Base-by-base conservation (phyloP, 345 rosid species). In the Aquilaria sinensis region DNA sequence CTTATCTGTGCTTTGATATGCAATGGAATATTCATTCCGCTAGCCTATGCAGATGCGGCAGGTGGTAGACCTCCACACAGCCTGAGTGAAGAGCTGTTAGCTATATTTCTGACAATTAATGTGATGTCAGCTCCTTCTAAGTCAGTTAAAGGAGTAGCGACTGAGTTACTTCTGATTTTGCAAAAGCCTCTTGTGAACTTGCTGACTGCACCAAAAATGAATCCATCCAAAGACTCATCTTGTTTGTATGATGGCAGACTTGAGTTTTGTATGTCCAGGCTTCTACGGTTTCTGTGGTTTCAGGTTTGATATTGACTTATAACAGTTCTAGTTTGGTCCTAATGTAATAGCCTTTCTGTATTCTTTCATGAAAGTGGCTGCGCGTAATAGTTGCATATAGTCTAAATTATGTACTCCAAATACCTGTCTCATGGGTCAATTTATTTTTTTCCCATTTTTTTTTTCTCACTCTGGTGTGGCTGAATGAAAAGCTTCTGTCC, bases 51-150 rank as follows among this genome's bases (percentile, higher is more conserved):
- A 89, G 94, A 78, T 66, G 48, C 47, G 54, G 59, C 65, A 47
- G 71, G 53, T 31, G 68, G 71, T 61, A 68, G 59, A 67, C 70
- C 70, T 71, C 72, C 72, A 65, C 65, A 54, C 62, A 60, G 59
- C 63, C 65, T 81, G 63, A 63, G 74, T 51, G 88, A 81, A 66
- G 97, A 92, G 75, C 84, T 88, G 47, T 72, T 92, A 61, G 69
- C 89, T 64, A 72, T 80, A 72, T 87, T 84, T 77, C 98, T 96
- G 63, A 70, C 74, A 61, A 74, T 89, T 67, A 74, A 72, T 64
- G 87, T 92, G 60, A 72, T 92, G 83, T 89, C 96, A 16, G 84
- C 91, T 57, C 84, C 96, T 64, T 92, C 97, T 73, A 83, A 73
- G 75, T 78, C 84, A 72, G 72, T 89, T 63, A 92, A 89, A 80